A percentile compares a stretch with the other conserved stretches of the same genome.
These are phyloP conservation scores for Discostella stelligeroides DNA, from an alignment of 108 stramenopile species.

Conservation along the genomic window DNA sequence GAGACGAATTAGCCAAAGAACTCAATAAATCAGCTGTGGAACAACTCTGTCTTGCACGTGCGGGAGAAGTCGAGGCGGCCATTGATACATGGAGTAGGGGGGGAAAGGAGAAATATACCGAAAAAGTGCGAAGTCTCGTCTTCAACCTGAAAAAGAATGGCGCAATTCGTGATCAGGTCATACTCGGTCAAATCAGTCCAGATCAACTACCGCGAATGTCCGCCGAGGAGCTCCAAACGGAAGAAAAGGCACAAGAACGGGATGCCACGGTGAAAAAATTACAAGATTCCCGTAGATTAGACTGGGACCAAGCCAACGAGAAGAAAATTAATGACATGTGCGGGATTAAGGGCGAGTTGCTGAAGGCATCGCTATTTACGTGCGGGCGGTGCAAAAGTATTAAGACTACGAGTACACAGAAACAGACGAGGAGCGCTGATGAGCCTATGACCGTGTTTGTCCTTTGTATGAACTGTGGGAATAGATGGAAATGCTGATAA, in stretches of 20 bases:
- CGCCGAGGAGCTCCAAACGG: slow-evolving; percentile 69
- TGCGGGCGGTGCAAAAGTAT: slow-evolving; percentile 95
- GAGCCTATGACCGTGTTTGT: slow-evolving; percentile 99
- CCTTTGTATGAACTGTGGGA: slow-evolving; percentile 91
- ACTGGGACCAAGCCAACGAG: slow-evolving; percentile 90
- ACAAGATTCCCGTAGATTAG: slow-evolving; percentile 76
- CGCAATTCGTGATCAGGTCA: slow-evolving; percentile 55
- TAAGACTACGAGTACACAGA: slow-evolving; percentile 96
- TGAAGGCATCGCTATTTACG: slow-evolving; percentile 88
- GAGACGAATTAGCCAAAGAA: slow-evolving; percentile 56
- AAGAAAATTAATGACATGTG: slow-evolving; percentile 91
- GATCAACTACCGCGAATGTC: slow-evolving; percentile 67
- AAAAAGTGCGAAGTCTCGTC: slow-evolving; percentile 75
- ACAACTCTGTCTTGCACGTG: slow-evolving; percentile 61
- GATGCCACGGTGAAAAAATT: slow-evolving; percentile 62
- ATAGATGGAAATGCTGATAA: slow-evolving; percentile 94
- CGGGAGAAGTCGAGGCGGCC: slow-evolving; percentile 73
- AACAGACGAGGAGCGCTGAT: slow-evolving; percentile 98
- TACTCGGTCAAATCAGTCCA: slow-evolving; percentile 64
- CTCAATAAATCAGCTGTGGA: slow-evolving; percentile 73
- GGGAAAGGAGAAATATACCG: slow-evolving; percentile 59
- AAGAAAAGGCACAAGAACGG: slow-evolving; percentile 67
- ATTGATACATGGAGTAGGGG: slow-evolving; percentile 51
- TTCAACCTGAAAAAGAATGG: slow-evolving; percentile 91
- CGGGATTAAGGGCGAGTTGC: slow-evolving; percentile 87